Percentiles rank a stretch among this genome's conserved stretches.
phyloP scores from a whole-genome alignment of 148 eudicot species.

The Nepenthes gracilis region DNA sequence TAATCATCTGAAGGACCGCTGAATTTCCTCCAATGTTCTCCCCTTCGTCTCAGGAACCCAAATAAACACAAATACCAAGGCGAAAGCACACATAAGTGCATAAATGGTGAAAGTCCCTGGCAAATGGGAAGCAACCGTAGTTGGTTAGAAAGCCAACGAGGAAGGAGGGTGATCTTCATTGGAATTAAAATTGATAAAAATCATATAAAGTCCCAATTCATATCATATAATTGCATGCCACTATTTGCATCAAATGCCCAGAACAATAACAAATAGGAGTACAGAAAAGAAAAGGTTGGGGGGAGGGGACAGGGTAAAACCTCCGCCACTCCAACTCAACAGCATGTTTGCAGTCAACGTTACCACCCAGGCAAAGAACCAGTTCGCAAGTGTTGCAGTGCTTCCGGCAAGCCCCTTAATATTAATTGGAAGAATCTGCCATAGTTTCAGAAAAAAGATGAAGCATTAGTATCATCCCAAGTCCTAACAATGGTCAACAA shows the following conservation, averaged over 20 bases:
- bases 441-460: slow-evolving; percentile 1
- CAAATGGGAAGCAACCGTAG: not conserved
- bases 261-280: not conserved
- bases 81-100: slow-evolving; percentile 18
- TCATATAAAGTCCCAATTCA: not conserved
- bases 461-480: not conserved
- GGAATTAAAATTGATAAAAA: not conserved
- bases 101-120: slow-evolving; percentile 45
- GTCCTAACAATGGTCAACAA: not conserved
- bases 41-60: slow-evolving; percentile 54
- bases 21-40: slow-evolving; percentile 45
- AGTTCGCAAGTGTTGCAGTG: slow-evolving; percentile 61
- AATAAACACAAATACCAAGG: slow-evolving; percentile 23
- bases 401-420: slow-evolving; percentile 81
- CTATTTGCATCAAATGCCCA: not conserved
- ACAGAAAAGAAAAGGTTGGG: not conserved
- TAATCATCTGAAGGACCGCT: slow-evolving; percentile 35
- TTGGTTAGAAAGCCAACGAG: not conserved
- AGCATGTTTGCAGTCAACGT: slow-evolving; percentile 68
- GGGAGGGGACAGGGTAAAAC: slow-evolving; percentile 12
- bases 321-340: slow-evolving; percentile 69
- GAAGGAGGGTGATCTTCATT: not conserved
- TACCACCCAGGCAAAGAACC: slow-evolving; percentile 56
- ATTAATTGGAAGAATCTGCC: slow-evolving; percentile 73
- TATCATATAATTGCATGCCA: not conserved